Conservation (phyloP, 2,329 filamentous ascomycete species). For the Calonectria pteridis region DNA sequence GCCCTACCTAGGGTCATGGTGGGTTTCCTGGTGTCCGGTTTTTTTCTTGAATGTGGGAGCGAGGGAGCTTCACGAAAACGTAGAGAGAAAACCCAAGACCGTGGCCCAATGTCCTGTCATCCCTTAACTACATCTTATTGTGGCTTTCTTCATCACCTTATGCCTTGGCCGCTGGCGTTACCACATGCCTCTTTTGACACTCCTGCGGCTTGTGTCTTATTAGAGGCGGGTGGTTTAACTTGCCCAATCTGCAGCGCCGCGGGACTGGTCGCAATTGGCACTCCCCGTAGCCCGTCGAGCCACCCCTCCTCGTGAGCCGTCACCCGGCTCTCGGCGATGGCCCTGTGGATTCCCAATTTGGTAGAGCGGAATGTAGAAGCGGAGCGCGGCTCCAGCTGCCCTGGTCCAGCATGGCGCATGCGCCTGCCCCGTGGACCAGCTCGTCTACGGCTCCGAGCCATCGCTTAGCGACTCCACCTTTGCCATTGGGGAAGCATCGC, state of each 20-base stretch:
- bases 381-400: constrained; percentile 17
- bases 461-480: background rate
- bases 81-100: constrained; percentile 1
- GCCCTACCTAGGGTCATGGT: constrained; percentile 40
- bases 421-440: background rate
- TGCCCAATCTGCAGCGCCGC: constrained; percentile 3
- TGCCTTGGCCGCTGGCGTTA: constrained; percentile 20
- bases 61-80: background rate
- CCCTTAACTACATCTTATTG: constrained; percentile 14
- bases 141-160: constrained; percentile 6
- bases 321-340: constrained; percentile 15
- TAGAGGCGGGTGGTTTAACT: constrained; percentile 14
- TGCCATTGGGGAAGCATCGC: background rate
- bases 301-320: background rate
- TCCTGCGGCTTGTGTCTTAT: background rate
- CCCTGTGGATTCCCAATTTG: background rate
- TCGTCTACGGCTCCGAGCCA: background rate
- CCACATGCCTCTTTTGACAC: constrained; percentile 26
- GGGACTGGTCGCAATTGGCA: background rate
- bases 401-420: background rate
- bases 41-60: background rate
- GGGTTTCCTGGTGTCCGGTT: background rate
- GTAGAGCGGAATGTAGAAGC: constrained; percentile 15
- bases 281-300: background rate
- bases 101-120: constrained; percentile 14